Conservation (phyloP, 176 grass and related monocot species). For the Triticum aestivum region DNA sequence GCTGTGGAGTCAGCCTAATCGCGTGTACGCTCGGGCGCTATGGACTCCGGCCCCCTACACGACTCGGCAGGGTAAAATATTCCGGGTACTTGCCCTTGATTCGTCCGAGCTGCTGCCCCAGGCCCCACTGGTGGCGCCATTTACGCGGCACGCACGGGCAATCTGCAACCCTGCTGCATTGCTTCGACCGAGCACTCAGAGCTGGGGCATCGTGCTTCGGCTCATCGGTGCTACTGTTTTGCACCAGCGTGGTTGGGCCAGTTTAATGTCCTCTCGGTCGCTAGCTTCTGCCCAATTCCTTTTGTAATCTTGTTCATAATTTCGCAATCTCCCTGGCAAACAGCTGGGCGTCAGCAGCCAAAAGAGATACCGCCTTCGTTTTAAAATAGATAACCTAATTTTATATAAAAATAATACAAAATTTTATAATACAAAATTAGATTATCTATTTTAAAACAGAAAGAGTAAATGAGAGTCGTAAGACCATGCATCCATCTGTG, state of each 20-base stretch:
- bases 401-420: no score
- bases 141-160: neutral
- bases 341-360: neutral
- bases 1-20: no score
- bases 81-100: neutral
- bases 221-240: neutral
- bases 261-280: neutral
- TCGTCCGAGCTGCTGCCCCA: neutral
- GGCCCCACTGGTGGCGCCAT: neutral
- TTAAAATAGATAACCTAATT: no score
- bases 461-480: rapidly evolving
- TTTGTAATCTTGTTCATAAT: neutral
- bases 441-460: no score
- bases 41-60: neutral
- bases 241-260: neutral
- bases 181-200: neutral
- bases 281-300: constrained; percentile 3
- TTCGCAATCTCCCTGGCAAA: neutral
- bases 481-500: neutral
- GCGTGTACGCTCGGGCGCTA: no score
- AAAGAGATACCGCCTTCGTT: no score
- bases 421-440: no score
- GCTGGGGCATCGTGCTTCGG: neutral
- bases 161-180: neutral
- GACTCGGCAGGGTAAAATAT: neutral